phyloP scores from a whole-genome alignment of 257 asterid species.

The Nicotiana tabacum region DNA sequence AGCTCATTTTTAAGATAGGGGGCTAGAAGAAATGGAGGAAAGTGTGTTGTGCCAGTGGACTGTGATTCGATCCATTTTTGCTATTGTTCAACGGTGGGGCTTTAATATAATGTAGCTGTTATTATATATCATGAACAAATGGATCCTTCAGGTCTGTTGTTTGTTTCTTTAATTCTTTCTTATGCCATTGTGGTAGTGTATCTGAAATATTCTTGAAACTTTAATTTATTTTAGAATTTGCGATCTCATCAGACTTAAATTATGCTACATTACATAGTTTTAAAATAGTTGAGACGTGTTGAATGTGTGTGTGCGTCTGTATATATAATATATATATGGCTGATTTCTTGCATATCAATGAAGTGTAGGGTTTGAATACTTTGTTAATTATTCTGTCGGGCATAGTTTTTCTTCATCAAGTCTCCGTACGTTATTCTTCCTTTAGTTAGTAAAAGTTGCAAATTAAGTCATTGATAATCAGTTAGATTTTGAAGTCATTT shows the following conservation, averaged over 20 bases:
- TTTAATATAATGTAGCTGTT: constrained; percentile 40
- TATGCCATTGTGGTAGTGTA: background rate
- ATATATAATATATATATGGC: background rate
- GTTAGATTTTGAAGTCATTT: too few relatives aligned
- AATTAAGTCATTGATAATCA: too few relatives aligned
- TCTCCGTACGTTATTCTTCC: too few relatives aligned
- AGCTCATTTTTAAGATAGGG: background rate
- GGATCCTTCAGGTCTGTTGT: constrained; percentile 35
- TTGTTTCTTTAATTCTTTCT: background rate
- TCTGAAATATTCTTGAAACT: background rate
- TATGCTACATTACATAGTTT: background rate
- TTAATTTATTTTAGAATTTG: background rate
- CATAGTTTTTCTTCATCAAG: too few relatives aligned
- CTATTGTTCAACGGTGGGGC: constrained; percentile 40
- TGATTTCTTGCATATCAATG: background rate
- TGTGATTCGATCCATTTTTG: constrained; percentile 26
- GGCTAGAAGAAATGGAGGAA: constrained; percentile 24
- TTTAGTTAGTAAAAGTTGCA: too few relatives aligned
- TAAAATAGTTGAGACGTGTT: background rate
- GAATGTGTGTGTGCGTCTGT: background rate
- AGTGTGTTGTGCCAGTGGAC: constrained; percentile 24
- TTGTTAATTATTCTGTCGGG: background rate
- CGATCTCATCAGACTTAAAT: background rate
- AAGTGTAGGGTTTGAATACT: background rate
- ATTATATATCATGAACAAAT: constrained; percentile 37